A percentile compares a stretch with the other conserved stretches of the same genome.
phyloP scores from a whole-genome alignment of 768 basidiomycete genomes.

The Suillus subalutaceus region DNA sequence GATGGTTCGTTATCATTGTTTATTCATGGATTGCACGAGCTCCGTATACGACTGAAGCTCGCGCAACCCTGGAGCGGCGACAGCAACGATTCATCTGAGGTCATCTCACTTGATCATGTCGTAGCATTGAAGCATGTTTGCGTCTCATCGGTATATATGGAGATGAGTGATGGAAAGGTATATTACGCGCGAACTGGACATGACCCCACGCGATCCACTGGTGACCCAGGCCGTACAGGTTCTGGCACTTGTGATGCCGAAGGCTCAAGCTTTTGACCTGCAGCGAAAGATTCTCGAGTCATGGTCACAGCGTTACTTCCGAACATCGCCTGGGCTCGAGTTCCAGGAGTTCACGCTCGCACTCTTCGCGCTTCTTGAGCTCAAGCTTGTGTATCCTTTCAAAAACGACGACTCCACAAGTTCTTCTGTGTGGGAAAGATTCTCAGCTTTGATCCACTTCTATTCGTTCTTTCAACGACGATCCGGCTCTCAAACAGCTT shows the following conservation, averaged over 20 bases:
- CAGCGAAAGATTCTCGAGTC: conserved; percentile 56
- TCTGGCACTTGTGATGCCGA: conserved; percentile 63
- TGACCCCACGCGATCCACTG: conserved; percentile 57
- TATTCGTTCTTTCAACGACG: conserved; percentile 55
- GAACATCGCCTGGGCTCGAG: conserved; percentile 49
- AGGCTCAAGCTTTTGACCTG: conserved; percentile 55
- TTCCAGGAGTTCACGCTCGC: conserved; percentile 60
- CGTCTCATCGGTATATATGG: conserved; percentile 53
- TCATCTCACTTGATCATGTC: conserved; percentile 35
- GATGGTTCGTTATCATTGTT: conserved; percentile 56
- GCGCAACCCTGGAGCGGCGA: conserved; percentile 16
- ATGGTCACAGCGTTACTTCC: conserved; percentile 55
- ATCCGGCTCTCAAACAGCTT: conserved; percentile 57
- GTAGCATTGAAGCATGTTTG: conserved; percentile 50
- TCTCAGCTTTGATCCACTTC: conserved; percentile 46
- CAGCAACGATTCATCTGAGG: conserved; percentile 4
- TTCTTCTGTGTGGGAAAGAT: conserved; percentile 48
- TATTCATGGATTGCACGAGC: conserved; percentile 59
- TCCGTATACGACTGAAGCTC: conserved; percentile 39
- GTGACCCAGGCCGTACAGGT: conserved; percentile 62
- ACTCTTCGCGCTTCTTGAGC: conserved; percentile 50
- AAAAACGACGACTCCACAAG: conserved; percentile 15
- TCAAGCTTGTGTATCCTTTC: conserved; percentile 32
- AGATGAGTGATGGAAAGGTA: conserved; percentile 52
- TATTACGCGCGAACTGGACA: conserved; percentile 54